Conservation (phyloP, 192 early-diverging fungal genomes). For the Coemansia sp. region DNA sequence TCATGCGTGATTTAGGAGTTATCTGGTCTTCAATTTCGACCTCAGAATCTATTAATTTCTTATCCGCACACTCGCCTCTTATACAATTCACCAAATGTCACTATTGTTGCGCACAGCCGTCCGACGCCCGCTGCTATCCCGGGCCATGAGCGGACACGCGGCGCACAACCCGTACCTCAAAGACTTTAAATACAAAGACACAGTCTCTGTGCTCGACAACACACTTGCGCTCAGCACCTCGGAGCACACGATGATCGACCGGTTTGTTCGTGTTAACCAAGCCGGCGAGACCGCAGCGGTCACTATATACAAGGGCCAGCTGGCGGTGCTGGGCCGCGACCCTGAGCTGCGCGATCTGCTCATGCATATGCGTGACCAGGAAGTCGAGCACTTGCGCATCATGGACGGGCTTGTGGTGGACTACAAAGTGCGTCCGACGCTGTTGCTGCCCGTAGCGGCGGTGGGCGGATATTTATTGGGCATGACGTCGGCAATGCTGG, state of each 20-base stretch:
- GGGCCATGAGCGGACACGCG: conserved; percentile 34
- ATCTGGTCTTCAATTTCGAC: too few species aligned
- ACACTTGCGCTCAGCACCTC: conserved; percentile 45
- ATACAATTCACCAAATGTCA: neutral
- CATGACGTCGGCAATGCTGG: conserved; percentile 80
- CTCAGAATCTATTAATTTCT: too few species aligned
- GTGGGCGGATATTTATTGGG: conserved; percentile 83
- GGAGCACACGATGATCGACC: conserved; percentile 62
- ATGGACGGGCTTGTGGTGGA: conserved; percentile 77
- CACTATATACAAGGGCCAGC: conserved; percentile 95
- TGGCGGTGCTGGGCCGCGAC: conserved; percentile 72
- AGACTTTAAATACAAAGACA: conserved; percentile 32
- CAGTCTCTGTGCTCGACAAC: conserved; percentile 25
- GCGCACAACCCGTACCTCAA: conserved; percentile 50
- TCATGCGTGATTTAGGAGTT: too few species aligned
- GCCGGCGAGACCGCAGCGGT: conserved; percentile 96
- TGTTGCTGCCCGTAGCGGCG: conserved; percentile 85
- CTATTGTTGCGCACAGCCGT: conserved; percentile 5
- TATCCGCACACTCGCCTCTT: too few species aligned
- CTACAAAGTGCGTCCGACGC: conserved; percentile 81
- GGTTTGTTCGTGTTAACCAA: conserved; percentile 94
- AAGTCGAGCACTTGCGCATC: conserved; percentile 75
- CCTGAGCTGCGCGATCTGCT: conserved; percentile 69
- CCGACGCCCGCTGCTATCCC: neutral
- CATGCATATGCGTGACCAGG: conserved; percentile 96